Percentiles rank a stretch among this genome's conserved stretches.
These are phyloP conservation scores for Hortiboletus flavorubellus DNA, from an alignment of 768 basidiomycete species.

Conservation along the genomic window DNA sequence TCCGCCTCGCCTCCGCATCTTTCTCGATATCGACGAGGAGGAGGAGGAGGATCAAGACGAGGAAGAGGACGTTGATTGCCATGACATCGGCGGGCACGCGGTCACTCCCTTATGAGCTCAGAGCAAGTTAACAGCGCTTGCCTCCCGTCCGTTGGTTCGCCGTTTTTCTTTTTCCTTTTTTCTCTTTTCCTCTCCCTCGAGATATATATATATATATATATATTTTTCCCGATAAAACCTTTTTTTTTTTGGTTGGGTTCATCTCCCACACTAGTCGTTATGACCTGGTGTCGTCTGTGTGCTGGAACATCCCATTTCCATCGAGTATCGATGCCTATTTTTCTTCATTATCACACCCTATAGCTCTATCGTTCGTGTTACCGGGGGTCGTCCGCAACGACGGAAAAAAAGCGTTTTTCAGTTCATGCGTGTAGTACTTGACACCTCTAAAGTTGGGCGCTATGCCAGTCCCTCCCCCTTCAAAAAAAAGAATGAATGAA, in stretches of 20 bases:
- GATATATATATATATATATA: too few species aligned
- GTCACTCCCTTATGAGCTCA: not conserved
- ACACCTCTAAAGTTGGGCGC: too few species aligned
- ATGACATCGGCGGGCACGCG: not conserved
- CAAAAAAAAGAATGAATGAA: too few species aligned
- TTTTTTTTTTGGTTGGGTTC: not conserved
- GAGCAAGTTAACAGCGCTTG: too few species aligned
- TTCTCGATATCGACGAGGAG: conserved; percentile 15
- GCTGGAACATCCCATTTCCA: not conserved
- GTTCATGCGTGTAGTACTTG: too few species aligned
- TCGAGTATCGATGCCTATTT: not conserved
- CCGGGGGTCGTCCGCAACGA: too few species aligned
- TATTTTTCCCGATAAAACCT: not conserved
- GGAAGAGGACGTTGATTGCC: not conserved
- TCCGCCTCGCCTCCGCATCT: conserved; percentile 9
- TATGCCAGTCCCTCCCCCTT: too few species aligned
- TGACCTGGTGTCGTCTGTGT: not conserved
- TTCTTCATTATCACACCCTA: not conserved
- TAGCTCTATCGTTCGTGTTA: not conserved
- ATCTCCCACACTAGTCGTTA: not conserved
- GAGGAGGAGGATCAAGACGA: not conserved
- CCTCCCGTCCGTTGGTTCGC: not conserved
- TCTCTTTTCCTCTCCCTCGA: not conserved
- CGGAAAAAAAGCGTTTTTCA: too few species aligned
- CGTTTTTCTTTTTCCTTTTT: too few species aligned